Base-by-base conservation (phyloP, 768 basidiomycete genomes). In the Russula earlei region DNA sequence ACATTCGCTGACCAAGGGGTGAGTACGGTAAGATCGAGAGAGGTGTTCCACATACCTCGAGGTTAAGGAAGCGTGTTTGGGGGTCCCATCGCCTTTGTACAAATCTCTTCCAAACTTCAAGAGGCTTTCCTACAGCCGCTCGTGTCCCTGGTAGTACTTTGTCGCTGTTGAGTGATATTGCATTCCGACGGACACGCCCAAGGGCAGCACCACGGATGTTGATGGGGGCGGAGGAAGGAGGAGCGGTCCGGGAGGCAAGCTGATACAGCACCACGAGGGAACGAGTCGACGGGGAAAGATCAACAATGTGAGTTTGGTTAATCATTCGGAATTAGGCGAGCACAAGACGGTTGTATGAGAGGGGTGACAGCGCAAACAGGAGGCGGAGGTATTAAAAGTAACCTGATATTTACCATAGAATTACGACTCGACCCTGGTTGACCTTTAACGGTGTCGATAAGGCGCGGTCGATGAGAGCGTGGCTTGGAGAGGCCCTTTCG, bases 41-140 rank as follows among this genome's bases (percentile, higher is more conserved):
- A 50, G 19, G 25, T n/a, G n/a, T 1, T 34, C 38, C 14, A 72
- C 87, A 69, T 67, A 90, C 91, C 75, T 90, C 87, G 51, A 93
- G 81, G 67, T 93, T 88, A 38, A 93, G 74, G 67, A 84, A 89
- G 62, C 77, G 80, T 3, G 72, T 66, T 47, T 87, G 80, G 2
- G 81, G 67, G 68, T 88, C 83, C 76, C 81, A 93, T 49, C 91
- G 77, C 57, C 74, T 80, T 59, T 80, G 70, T 37, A 93, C 83
- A 63, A 91, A 77, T 63, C 85, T 79, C 64, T 77, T 77, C 87
- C 88, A 90, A n/a, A 80, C 68, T 55, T 87, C 84, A 25, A 91
- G 70, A 25, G 69, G 63, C 68, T 72, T 69, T 69, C 74, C 55
- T 48, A 64, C 62, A 38, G 59, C 62, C 27, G 37, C 67, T 64